phyloP scores from a whole-genome alignment of 805 yeast species.

The Candida quercuum region DNA sequence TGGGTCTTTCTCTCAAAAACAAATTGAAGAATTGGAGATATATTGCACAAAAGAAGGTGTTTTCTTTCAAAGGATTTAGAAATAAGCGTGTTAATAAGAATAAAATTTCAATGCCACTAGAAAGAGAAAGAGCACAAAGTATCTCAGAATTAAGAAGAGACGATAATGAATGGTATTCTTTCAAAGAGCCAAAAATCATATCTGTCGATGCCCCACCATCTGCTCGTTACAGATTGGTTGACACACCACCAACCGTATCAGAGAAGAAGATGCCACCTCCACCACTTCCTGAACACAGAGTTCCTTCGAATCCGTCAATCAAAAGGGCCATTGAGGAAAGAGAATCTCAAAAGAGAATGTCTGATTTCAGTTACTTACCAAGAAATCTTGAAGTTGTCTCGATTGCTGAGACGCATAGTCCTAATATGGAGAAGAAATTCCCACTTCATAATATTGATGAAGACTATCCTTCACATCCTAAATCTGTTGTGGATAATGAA shows the following conservation, averaged over 20 bases:
- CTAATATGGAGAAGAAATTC: neutral
- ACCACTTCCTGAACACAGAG: slow-evolving; percentile 21
- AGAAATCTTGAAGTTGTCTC: neutral
- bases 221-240: slow-evolving; percentile 3
- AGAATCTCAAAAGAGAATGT: neutral
- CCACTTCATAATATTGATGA: neutral
- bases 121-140: slow-evolving; percentile 16
- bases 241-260: slow-evolving; percentile 1
- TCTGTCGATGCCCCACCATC: slow-evolving; percentile 6
- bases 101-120: slow-evolving; percentile 4
- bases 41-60: slow-evolving; percentile 19
- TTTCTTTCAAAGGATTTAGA: slow-evolving; percentile 11
- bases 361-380: neutral
- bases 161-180: slow-evolving; percentile 16
- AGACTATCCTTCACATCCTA: slow-evolving; percentile 8
- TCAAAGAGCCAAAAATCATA: slow-evolving; percentile 1
- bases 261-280: slow-evolving; percentile 12
- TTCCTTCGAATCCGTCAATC: slow-evolving; percentile 14
- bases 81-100: slow-evolving; percentile 4
- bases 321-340: slow-evolving; percentile 10
- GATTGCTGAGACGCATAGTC: neutral
- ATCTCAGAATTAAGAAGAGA: slow-evolving; percentile 24
- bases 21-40: slow-evolving; percentile 23
- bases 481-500: slow-evolving; percentile 8
- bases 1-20: slow-evolving; percentile 23